Percentiles rank a stretch among this genome's conserved stretches.
Evolutionary conservation across 768 basidiomycete species (phyloP).

Genomic region (Zangia roseola): DNA sequence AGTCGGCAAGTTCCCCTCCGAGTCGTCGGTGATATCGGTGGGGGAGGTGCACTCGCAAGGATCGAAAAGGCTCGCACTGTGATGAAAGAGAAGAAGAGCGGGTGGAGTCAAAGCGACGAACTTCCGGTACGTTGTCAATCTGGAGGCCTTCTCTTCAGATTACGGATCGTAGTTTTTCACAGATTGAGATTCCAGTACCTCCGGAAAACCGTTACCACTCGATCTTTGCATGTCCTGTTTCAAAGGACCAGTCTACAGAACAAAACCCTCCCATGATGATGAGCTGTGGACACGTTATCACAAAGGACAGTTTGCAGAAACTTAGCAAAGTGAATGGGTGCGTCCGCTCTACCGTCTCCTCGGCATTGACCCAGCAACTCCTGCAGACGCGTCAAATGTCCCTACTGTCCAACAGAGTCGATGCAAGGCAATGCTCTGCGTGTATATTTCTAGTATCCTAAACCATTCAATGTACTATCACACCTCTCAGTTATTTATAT

Average conservation of each 20-base stretch:
- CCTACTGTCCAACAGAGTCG: constrained; percentile 91
- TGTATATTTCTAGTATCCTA: constrained; percentile 55
- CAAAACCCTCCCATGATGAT: constrained; percentile 98
- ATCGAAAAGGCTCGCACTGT: constrained; percentile 95
- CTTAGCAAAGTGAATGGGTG: constrained; percentile 82
- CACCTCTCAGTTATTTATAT: not conserved
- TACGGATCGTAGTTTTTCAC: constrained; percentile 2
- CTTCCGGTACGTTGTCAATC: constrained; percentile 59
- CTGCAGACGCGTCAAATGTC: constrained; percentile 87
- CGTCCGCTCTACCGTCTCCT: constrained; percentile 40
- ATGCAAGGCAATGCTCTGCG: constrained; percentile 51
- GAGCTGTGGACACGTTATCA: constrained; percentile 92
- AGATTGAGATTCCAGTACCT: constrained; percentile 90
- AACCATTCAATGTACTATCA: constrained; percentile 5
- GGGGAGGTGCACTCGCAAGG: constrained; percentile 83
- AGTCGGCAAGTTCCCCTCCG: constrained; percentile 84
- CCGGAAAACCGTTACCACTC: constrained; percentile 92
- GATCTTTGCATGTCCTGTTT: constrained; percentile 96
- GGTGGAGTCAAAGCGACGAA: constrained; percentile 89
- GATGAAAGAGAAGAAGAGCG: constrained; percentile 89
- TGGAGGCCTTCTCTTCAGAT: not conserved
- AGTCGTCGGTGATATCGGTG: constrained; percentile 91
- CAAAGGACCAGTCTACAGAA: constrained; percentile 94
- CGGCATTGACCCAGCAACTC: not conserved
- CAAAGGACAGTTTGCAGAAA: constrained; percentile 87